phyloP scores from a whole-genome alignment of 371 early-diverging fungal species.

The Capniomyces stellatus region DNA sequence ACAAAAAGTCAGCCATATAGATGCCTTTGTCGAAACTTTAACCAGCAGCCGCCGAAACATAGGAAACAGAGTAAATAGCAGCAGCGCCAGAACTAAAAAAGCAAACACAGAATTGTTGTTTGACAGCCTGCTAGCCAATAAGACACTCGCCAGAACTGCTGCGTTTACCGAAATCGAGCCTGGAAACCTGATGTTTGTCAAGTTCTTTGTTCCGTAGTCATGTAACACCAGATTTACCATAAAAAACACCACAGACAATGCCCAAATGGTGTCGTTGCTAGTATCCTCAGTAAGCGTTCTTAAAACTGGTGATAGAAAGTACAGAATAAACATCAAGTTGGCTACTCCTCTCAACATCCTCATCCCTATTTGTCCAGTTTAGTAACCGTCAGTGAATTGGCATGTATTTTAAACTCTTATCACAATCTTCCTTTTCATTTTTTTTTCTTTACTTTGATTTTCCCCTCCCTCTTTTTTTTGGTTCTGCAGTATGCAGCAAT shows the following conservation, averaged over 20 bases:
- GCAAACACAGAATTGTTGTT: conserved; percentile 77
- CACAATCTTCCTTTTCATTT: too few species aligned
- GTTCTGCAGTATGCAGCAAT: too few species aligned
- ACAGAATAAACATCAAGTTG: conserved; percentile 53
- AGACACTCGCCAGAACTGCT: conserved; percentile 83
- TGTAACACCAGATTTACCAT: conserved; percentile 71
- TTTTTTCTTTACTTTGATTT: too few species aligned
- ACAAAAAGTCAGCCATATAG: conserved; percentile 35
- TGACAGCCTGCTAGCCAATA: conserved; percentile 74
- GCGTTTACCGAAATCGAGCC: conserved; percentile 88
- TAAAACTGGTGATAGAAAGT: conserved; percentile 79
- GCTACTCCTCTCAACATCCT: conserved; percentile 48
- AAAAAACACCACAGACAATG: conserved; percentile 65
- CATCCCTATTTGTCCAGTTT: too few species aligned
- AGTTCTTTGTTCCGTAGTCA: conserved; percentile 52
- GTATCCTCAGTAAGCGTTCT: conserved; percentile 80
- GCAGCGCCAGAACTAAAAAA: conserved; percentile 68
- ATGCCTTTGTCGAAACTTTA: conserved; percentile 35
- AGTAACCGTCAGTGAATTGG: too few species aligned
- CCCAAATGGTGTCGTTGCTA: conserved; percentile 87
- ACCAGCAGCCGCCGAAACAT: conserved; percentile 63
- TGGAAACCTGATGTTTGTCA: conserved; percentile 48
- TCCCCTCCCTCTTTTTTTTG: too few species aligned
- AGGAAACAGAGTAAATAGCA: conserved; percentile 85
- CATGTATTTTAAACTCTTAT: too few species aligned